phyloP scores from a whole-genome alignment of 1,284 basidiomycete genomes.

The Anthracocystis walkeri region DNA sequence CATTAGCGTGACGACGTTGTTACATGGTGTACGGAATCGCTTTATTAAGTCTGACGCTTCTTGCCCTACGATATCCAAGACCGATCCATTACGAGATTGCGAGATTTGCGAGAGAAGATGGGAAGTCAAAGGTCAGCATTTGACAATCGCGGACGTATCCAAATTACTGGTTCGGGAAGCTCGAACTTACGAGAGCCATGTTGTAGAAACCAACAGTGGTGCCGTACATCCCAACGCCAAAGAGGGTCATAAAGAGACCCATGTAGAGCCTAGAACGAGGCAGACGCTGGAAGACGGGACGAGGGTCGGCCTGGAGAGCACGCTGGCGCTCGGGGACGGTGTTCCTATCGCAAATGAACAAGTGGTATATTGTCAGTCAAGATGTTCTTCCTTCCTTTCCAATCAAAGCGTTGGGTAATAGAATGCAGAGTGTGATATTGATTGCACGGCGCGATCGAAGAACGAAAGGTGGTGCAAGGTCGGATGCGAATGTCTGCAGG shows the following conservation, averaged over 20 bases:
- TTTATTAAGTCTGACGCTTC: slow-evolving; percentile 41
- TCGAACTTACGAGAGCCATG: slow-evolving; percentile 56
- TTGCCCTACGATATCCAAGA: slow-evolving; percentile 30
- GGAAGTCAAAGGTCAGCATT: background rate
- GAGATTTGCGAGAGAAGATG: background rate
- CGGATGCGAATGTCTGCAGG: slow-evolving; percentile 1
- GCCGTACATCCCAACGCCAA: slow-evolving; percentile 64
- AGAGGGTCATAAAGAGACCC: slow-evolving; percentile 64
- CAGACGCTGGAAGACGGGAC: slow-evolving; percentile 63
- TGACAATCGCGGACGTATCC: no score
- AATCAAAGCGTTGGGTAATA: no score
- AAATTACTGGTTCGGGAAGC: no score
- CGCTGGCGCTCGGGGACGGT: slow-evolving; percentile 63
- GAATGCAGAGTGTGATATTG: no score
- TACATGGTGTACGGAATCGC: no score
- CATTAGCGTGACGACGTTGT: no score
- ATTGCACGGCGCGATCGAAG: no score
- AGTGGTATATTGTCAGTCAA: slow-evolving; percentile 1
- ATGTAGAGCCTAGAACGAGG: slow-evolving; percentile 63
- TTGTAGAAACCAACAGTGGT: slow-evolving; percentile 62
- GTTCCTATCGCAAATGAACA: slow-evolving; percentile 43
- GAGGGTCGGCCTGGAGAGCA: slow-evolving; percentile 60
- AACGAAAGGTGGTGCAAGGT: background rate
- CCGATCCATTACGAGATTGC: background rate
- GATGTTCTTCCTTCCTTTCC: background rate